Evolutionary conservation across 768 basidiomycete genomes (phyloP).

Genomic region (Trametes cingulata): DNA sequence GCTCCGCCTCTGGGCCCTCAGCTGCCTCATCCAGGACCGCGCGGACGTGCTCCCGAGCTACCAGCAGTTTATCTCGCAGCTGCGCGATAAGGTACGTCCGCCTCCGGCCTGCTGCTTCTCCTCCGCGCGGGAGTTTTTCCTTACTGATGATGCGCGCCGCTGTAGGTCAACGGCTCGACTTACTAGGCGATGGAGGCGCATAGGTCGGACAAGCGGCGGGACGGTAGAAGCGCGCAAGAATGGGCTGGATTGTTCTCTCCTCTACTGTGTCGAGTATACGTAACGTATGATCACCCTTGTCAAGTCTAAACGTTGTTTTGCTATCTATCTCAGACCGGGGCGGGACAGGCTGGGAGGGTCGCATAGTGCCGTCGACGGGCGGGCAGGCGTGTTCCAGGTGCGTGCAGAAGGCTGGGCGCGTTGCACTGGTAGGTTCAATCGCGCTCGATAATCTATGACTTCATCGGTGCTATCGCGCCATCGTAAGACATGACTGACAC

Average conservation of each 20-base stretch:
- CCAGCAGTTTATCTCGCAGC: constrained; percentile 85
- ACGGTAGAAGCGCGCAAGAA: constrained; percentile 16
- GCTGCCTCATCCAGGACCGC: constrained; percentile 92
- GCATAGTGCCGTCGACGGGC: background rate
- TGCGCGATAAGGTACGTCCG: constrained; percentile 81
- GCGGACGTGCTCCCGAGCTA: constrained; percentile 95
- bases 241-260: constrained; percentile 2
- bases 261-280: constrained; percentile 19
- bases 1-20: constrained; percentile 92
- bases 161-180: constrained; percentile 28
- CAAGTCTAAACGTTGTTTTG: background rate
- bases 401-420: background rate
- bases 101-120: background rate
- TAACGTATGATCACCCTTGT: constrained; percentile 16
- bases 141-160: background rate
- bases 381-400: background rate
- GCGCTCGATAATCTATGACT: background rate
- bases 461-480: constrained; percentile 3
- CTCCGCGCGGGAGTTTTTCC: background rate
- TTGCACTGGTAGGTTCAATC: background rate
- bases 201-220: background rate
- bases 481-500: background rate
- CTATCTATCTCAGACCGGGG: constrained; percentile 16
- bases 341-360: background rate
- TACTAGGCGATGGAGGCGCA: constrained; percentile 13